These are phyloP conservation scores for Neurospora intermedia DNA, from an alignment of 495 filamentous ascomycete species.

Conservation along the genomic window DNA sequence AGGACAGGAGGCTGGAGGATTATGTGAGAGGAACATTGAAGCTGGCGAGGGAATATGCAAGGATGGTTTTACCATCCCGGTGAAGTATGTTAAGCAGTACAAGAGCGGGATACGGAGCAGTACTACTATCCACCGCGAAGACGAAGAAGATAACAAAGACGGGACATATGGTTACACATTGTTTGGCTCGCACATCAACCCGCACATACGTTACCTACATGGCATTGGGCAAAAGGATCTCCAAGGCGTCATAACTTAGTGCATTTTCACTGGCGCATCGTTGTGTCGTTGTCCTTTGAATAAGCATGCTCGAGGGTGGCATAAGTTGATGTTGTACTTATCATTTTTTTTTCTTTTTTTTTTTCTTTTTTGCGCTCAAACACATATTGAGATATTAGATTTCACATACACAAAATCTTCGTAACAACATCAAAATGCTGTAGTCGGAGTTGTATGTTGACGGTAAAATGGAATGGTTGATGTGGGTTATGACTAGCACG, in stretches of 20 bases:
- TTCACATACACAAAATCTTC: neutral
- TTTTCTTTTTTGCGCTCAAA: neutral
- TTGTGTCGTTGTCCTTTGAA: neutral
- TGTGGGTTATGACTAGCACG: neutral
- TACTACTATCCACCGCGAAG: neutral
- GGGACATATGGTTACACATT: neutral
- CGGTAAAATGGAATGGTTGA: neutral
- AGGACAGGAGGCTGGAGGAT: constrained; percentile 67
- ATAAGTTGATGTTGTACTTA: neutral
- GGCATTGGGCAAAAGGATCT: neutral
- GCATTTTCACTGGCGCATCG: neutral
- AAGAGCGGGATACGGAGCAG: neutral
- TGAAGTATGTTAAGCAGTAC: constrained; percentile 17
- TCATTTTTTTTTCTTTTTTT: neutral
- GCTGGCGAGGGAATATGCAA: constrained; percentile 47
- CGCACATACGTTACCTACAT: neutral
- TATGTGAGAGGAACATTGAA: constrained; percentile 57
- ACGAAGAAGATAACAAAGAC: neutral
- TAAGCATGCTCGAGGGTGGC: neutral
- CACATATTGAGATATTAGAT: neutral
- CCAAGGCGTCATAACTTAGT: neutral
- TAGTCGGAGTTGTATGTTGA: neutral
- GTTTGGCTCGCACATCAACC: neutral
- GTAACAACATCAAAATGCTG: neutral
- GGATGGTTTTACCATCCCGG: constrained; percentile 42